Evolutionary conservation across 768 basidiomycete species (phyloP).

Genomic region (Suillus ampliporus): DNA sequence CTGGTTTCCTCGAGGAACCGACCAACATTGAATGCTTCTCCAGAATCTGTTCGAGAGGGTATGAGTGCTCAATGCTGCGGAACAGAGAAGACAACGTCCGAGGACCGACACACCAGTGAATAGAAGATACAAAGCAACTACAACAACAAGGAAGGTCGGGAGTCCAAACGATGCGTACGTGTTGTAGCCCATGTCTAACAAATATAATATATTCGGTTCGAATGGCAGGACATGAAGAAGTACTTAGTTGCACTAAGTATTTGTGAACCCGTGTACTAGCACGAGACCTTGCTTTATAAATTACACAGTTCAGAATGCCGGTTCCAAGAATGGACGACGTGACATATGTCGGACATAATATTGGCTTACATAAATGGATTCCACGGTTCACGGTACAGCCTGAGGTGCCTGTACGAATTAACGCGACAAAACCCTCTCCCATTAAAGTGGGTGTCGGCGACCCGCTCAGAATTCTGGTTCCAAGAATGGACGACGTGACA

Average conservation of each 20-base stretch:
- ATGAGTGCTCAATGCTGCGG: background rate
- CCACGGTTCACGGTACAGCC: too few relatives aligned
- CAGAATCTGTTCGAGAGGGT: constrained; percentile 65
- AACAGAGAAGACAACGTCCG: background rate
- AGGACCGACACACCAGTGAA: constrained; percentile 86
- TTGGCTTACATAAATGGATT: too few relatives aligned
- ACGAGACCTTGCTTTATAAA: too few relatives aligned
- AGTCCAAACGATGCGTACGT: constrained; percentile 72
- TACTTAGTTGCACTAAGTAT: too few relatives aligned
- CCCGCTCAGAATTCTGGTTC: too few relatives aligned
- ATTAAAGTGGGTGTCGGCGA: too few relatives aligned
- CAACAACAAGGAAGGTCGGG: constrained; percentile 62
- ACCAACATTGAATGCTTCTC: constrained; percentile 93
- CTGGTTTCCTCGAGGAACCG: constrained; percentile 93
- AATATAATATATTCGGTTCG: background rate
- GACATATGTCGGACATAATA: too few relatives aligned
- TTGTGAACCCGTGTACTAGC: too few relatives aligned
- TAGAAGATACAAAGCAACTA: constrained; percentile 85
- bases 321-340: too few relatives aligned
- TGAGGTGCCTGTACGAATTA: too few relatives aligned
- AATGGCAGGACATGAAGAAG: background rate
- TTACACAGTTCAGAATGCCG: too few relatives aligned
- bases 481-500: constrained; percentile 21
- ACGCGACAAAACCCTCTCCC: too few relatives aligned
- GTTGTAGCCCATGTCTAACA: constrained; percentile 32